Evolutionary conservation across 441 rosid genomes (phyloP).

Genomic region (Pelargonium australe): DNA sequence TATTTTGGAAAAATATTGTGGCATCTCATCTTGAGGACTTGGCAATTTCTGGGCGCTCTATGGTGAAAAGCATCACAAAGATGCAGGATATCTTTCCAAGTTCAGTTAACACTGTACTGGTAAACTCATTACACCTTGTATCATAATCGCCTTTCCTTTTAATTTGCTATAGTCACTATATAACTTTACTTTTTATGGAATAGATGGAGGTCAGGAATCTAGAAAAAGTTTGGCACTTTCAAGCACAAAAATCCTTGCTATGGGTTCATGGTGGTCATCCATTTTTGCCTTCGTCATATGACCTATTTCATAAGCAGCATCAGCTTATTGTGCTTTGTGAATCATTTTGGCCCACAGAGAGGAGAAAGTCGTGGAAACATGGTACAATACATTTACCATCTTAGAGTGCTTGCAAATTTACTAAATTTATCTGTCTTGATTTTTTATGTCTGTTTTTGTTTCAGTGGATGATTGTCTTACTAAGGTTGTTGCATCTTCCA

Average conservation of each 20-base stretch:
- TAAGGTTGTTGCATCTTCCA: conserved; percentile 43
- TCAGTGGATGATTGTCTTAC: conserved; percentile 40
- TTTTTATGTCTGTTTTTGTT: neutral
- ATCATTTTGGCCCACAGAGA: conserved; percentile 52
- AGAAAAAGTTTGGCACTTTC: conserved; percentile 35
- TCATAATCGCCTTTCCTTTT: conserved; percentile 9
- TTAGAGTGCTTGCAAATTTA: neutral
- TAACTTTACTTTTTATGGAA: conserved; percentile 19
- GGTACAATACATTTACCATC: conserved; percentile 37
- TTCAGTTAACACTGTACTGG: conserved; percentile 52
- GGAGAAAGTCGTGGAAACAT: conserved; percentile 30
- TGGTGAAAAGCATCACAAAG: conserved; percentile 59
- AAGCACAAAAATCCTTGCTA: conserved; percentile 61
- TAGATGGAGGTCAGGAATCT: conserved; percentile 54
- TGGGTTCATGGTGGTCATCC: conserved; percentile 99
- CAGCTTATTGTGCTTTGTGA: conserved; percentile 53
- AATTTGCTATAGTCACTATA: conserved; percentile 11
- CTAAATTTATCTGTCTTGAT: neutral
- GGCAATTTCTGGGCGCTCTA: conserved; percentile 56
- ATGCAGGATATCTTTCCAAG: conserved; percentile 43
- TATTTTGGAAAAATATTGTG: conserved; percentile 59
- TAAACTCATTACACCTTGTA: conserved; percentile 30
- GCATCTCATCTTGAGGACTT: conserved; percentile 42
- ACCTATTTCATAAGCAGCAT: conserved; percentile 48
- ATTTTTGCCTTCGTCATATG: conserved; percentile 50